Base-by-base conservation (phyloP, 495 filamentous ascomycete genomes). In the Penicillium coprophilum region DNA sequence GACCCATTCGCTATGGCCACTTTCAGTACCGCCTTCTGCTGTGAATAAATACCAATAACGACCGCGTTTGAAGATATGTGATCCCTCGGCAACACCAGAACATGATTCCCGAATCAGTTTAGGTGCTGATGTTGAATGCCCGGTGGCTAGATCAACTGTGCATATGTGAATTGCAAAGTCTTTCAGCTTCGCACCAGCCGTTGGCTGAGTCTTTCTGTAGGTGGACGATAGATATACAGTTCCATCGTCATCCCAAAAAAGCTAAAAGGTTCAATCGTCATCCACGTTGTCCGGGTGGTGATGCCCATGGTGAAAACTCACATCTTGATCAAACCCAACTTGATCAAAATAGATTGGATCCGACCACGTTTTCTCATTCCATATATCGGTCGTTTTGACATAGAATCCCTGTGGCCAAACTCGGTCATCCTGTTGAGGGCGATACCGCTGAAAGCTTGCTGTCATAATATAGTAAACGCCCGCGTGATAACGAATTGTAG, bases 1-100 rank as follows among this genome's bases (percentile, higher is more conserved):
- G 0, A 77, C 72, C 71, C 72, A 77, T 59, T 75, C 72, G 71
- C 80, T 70, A 82, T 85, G 46, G 61, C 82, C 59, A 74, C 77
- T 71, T 13, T 83, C 64, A 0, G 85, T 87, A 17, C 85, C 86
- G 1, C 84, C 85, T 72, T 89, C 85, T 0, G 85, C 85, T 7
- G 83, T 84, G 52, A 90, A 75, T 31, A 90, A 75, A 58, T 89
- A 90, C 63, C 86, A 88, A 66, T 80, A 87, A 0, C 74, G 81
- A 49, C 83, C 83, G 21, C 84, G 82, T 50, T 80, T 80, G 66
- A 85, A 87, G 31, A 89, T 71, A 51, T 87, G 86, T 1, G 86
- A 85, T 6, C 85, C 86, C 68, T 88, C 86, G 0, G 85, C 80
- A 4, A 76, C 77, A 0, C 75, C 68, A 0, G 77, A 79, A 17